Percentiles rank a stretch among this genome's conserved stretches.
Conservation (phyloP, 2,329 filamentous ascomycete genomes). For the Botryosphaeria dothidea region DNA sequence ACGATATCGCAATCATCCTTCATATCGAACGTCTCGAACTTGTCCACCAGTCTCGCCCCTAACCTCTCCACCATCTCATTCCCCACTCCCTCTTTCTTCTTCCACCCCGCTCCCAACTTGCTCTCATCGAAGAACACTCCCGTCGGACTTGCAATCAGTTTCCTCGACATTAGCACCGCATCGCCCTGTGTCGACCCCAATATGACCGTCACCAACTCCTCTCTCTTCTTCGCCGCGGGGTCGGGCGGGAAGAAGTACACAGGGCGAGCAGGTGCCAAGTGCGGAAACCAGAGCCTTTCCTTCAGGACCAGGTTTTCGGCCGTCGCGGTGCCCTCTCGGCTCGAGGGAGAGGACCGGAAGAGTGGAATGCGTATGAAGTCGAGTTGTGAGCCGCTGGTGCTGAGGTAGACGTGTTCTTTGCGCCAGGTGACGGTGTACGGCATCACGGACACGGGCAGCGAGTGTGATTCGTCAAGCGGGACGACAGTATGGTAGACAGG, state of each 20-base stretch:
- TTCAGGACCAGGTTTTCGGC: conserved; percentile 1
- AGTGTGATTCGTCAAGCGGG: conserved; percentile 4
- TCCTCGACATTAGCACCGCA: background rate
- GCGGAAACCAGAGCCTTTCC: conserved; percentile 11
- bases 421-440: conserved; percentile 21
- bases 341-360: background rate
- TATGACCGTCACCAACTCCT: background rate
- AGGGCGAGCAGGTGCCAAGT: background rate
- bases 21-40: conserved; percentile 20
- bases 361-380: conserved; percentile 3
- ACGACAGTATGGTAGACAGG: conserved; percentile 20
- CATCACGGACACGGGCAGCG: conserved; percentile 10
- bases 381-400: conserved; percentile 7
- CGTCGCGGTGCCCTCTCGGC: background rate
- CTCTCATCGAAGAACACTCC: conserved; percentile 11
- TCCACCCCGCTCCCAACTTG: background rate
- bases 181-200: background rate
- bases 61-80: background rate
- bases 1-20: conserved; percentile 23
- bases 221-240: background rate
- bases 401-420: conserved; percentile 17
- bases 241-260: conserved; percentile 5
- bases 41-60: conserved; percentile 17
- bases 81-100: conserved; percentile 13
- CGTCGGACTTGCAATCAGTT: conserved; percentile 6